Evolutionary conservation across 2,329 filamentous ascomycete genomes (phyloP), one percentile per base, ranked within the genome.

Genomic region (Camptophora hylomeconis): DNA sequence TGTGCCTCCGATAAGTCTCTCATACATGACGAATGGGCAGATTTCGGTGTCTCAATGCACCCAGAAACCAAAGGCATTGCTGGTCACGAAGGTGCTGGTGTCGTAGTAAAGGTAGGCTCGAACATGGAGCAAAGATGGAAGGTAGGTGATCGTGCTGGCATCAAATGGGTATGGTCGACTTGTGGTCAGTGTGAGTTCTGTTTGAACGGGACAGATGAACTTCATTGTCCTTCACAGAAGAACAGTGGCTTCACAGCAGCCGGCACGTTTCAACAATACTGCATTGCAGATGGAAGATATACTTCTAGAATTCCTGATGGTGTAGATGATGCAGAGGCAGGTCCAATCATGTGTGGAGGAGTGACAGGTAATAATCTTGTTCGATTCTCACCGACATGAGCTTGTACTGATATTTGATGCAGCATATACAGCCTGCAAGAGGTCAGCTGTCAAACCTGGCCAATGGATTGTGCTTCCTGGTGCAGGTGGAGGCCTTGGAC

Each of bases 131-230:
- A 5, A 79, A 87, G 46, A 60, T 93, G 41, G 61, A 44, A 83
- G 52, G 64, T 93, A 45, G 86, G 86, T 45, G 83, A 92, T 50
- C 64, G 83, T 47, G 87, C 74, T 38, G 86, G 86, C 51, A 71
- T 95, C 57, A 93, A 82, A 42, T 94, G 84, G 84, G 66, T 93
- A 49, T 87, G 92, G 57, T 79, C 81, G 38, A 76, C 78, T 24
- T 94, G 87, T 57, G 65, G 92, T 18, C 56, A 66, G 40, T 94
- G 86, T 61, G 67, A 74, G 45, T 92, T 80, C 67, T 94, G 86
- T 63, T 73, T 33, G 9, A 35, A 36, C 22, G 50, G 52, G 13
- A 43, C 33, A 6, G 52, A 56, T 26, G 52, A 54, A 24, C 30
- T 54, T 14, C 51, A 54, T 23, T 54, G 52, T 22, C 41, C 47